A percentile compares a stretch with the other conserved stretches of the same genome.
These are phyloP conservation scores for Plasmopara viticola DNA, from an alignment of 352 stramenopile species.

Conservation along the genomic window DNA sequence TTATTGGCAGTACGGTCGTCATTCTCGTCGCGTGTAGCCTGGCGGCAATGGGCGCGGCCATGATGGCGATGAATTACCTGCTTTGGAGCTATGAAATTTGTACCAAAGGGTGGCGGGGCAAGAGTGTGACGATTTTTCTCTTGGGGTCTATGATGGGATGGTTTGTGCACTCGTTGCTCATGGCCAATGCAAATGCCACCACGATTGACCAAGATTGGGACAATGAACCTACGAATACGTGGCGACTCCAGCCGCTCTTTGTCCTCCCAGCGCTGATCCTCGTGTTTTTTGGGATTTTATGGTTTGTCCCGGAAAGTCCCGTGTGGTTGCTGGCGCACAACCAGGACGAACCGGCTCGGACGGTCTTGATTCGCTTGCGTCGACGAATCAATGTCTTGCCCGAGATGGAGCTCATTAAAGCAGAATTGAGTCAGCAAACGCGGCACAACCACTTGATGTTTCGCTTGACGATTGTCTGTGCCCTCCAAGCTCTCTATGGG, in stretches of 20 bases:
- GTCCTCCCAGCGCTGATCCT: slow-evolving; percentile 53
- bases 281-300: slow-evolving; percentile 43
- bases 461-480: slow-evolving; percentile 51
- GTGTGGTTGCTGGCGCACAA: slow-evolving; percentile 64
- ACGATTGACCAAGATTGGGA: slow-evolving; percentile 29
- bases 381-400: slow-evolving; percentile 62
- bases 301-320: slow-evolving; percentile 74
- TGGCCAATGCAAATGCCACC: slow-evolving; percentile 43
- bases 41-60: slow-evolving; percentile 47
- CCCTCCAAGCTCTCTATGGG: slow-evolving; percentile 53
- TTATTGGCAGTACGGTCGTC: slow-evolving; percentile 41
- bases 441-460: slow-evolving; percentile 53
- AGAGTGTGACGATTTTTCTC: slow-evolving; percentile 76
- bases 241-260: slow-evolving; percentile 59
- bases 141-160: slow-evolving; percentile 68
- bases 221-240: slow-evolving; percentile 47
- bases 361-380: slow-evolving; percentile 51
- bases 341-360: slow-evolving; percentile 44
- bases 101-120: slow-evolving; percentile 81
- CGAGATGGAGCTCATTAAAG: slow-evolving; percentile 49
- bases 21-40: slow-evolving; percentile 51
- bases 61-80: slow-evolving; percentile 69
- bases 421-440: slow-evolving; percentile 45
- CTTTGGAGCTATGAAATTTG: slow-evolving; percentile 84
- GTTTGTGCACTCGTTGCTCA: slow-evolving; percentile 54